Evolutionary conservation across 768 basidiomycete species (phyloP).

Genomic region (Kwoniella pini): DNA sequence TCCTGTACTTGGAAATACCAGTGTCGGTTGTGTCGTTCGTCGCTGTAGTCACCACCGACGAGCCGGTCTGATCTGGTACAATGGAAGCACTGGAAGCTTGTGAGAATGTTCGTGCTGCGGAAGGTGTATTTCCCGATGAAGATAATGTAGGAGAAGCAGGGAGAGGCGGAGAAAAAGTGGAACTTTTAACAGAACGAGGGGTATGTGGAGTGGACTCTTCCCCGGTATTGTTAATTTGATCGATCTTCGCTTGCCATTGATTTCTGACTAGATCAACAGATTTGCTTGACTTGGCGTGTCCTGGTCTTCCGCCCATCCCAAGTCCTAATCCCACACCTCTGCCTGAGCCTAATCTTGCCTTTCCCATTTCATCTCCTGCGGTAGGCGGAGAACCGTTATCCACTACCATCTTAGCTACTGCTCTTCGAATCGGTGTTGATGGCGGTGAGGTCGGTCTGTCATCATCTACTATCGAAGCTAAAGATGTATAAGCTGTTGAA

Average conservation of each 20-base stretch:
- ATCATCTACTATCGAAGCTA: conserved; percentile 20
- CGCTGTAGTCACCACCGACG: conserved; percentile 14
- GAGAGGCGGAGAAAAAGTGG: conserved; percentile 23
- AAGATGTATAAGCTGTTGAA: conserved; percentile 21
- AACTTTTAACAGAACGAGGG: conserved; percentile 14
- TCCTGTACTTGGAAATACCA: conserved; percentile 15
- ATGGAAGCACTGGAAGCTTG: conserved; percentile 14
- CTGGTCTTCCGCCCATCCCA: conserved; percentile 20
- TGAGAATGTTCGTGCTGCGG: conserved; percentile 2
- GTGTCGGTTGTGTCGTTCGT: conserved; percentile 13
- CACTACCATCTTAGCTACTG: conserved; percentile 36
- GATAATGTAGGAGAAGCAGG: conserved; percentile 10
- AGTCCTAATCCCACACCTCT: conserved; percentile 26
- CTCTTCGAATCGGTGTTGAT: conserved; percentile 37
- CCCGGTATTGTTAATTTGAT: background rate
- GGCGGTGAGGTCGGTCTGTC: conserved; percentile 30
- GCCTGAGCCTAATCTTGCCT: conserved; percentile 15
- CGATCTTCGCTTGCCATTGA: conserved; percentile 46
- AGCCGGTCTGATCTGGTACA: conserved; percentile 26
- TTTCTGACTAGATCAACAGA: conserved; percentile 43
- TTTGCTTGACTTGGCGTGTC: conserved; percentile 18
- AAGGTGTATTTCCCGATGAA: conserved; percentile 6
- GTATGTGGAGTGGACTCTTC: conserved; percentile 14
- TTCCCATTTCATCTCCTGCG: background rate
- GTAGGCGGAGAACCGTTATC: conserved; percentile 8